Percentiles rank a stretch among this genome's conserved stretches.
phyloP scores from a whole-genome alignment of 768 basidiomycete species.

The Lactifluus rugatus region DNA sequence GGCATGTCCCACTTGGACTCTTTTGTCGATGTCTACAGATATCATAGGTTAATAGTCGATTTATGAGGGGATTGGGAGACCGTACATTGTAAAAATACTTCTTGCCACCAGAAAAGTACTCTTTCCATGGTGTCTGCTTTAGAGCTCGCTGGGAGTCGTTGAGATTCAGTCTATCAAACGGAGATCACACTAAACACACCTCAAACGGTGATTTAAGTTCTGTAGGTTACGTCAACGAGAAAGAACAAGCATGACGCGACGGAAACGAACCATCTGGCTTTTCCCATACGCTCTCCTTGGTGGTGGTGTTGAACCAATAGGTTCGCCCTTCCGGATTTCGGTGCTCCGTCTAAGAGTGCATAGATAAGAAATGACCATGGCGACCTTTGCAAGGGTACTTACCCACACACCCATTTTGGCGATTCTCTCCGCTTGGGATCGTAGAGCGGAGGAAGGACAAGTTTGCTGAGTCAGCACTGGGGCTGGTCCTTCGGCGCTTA shows the following conservation, averaged over 20 bases:
- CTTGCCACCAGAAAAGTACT: slow-evolving; percentile 85
- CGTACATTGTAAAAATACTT: slow-evolving; percentile 86
- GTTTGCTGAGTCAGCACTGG: slow-evolving; percentile 12
- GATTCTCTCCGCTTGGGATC: background rate
- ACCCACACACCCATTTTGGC: slow-evolving; percentile 12
- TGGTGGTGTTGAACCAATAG: slow-evolving; percentile 91
- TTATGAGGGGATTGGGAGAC: background rate
- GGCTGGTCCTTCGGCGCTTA: background rate
- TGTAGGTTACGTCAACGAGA: background rate
- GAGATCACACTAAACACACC: slow-evolving; percentile 33
- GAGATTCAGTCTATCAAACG: background rate
- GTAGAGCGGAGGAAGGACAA: background rate
- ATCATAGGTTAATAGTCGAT: slow-evolving; percentile 1
- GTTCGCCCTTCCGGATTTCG: slow-evolving; percentile 94
- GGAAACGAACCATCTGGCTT: slow-evolving; percentile 78
- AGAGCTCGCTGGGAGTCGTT: slow-evolving; percentile 57
- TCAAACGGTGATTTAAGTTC: slow-evolving; percentile 82
- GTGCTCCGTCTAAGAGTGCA: slow-evolving; percentile 65
- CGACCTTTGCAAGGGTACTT: background rate
- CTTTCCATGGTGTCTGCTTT: slow-evolving; percentile 88
- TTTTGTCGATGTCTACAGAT: slow-evolving; percentile 62
- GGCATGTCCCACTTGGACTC: slow-evolving; percentile 99
- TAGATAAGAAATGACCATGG: background rate
- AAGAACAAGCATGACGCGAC: background rate
- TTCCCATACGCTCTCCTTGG: slow-evolving; percentile 93